phyloP scores from a whole-genome alignment of 2,329 filamentous ascomycete species.

The Pseudogymnoascus sp. region DNA sequence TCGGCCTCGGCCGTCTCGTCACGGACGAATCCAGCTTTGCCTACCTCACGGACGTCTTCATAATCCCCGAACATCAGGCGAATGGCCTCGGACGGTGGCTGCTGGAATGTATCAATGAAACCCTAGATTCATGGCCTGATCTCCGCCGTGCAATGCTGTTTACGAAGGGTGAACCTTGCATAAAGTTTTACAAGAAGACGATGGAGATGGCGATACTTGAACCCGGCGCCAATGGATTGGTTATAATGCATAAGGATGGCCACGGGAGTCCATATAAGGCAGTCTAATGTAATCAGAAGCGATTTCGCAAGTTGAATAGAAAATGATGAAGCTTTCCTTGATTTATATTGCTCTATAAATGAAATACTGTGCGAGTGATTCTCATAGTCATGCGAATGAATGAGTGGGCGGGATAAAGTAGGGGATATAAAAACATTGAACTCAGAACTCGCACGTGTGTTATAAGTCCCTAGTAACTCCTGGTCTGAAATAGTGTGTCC shows the following conservation, averaged over 20 bases:
- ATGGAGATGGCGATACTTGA: constrained; percentile 19
- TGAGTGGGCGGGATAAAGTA: background rate
- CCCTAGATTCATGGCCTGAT: constrained; percentile 46
- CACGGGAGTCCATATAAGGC: background rate
- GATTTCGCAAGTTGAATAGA: background rate
- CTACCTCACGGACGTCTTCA: constrained; percentile 62
- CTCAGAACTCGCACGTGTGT: background rate
- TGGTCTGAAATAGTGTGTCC: background rate
- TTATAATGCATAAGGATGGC: constrained; percentile 1
- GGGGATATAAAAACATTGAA: background rate
- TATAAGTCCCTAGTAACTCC: background rate
- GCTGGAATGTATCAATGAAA: constrained; percentile 50
- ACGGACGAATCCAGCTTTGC: constrained; percentile 63
- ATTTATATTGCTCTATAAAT: background rate
- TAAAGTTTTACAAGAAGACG: constrained; percentile 21
- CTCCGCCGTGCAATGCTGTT: constrained; percentile 55
- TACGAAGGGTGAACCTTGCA: constrained; percentile 27
- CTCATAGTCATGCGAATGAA: background rate
- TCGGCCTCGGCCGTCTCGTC: constrained; percentile 53
- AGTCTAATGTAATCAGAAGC: background rate
- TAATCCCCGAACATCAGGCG: constrained; percentile 49
- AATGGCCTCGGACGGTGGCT: constrained; percentile 58
- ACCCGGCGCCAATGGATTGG: background rate
- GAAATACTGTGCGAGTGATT: background rate
- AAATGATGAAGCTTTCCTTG: background rate